Evolutionary conservation across 768 basidiomycete genomes (phyloP), one percentile per base, ranked within the genome.

Genomic region (Xerocomellus chrysenteron): DNA sequence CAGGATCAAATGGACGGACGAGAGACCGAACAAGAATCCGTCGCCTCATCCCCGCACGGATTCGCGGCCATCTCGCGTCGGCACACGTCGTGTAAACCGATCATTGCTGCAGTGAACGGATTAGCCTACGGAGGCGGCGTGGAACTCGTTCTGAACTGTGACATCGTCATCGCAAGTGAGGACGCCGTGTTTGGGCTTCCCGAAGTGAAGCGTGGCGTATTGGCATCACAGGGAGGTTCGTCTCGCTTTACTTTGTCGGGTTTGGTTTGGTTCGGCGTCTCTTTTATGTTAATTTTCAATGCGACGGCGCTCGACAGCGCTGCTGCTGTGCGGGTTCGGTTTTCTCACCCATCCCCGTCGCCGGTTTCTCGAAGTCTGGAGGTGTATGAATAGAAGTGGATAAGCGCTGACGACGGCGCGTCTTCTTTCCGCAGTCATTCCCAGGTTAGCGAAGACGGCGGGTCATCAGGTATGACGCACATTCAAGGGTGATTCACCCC

Each of bases 21-120:
- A 10, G 63, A 66, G 1, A 75, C 74, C 52, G 80, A 86, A 60
- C 79, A 78, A 59, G 75, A 80, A 59, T 50, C 60, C 24, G 50
- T 78, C 12, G 70, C 73, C 0, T 56, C 69, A 2, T 75, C 79
- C 26, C 54, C 74, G 1, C 72, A 87, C 57, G 89, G 90, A 6
- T 92, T 92, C 68, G 91, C 81, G 1, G 82, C 87, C 36, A 73
- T 93, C 39, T 92, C 90, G 2, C 81, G 87, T 26, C 80, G 91
- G 4, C 78, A 76, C 40, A 69, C 68, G 36, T 82, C 82, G 1
- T 76, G 70, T 57, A 92, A 92, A 65, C 89, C 89, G 7, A 82
- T 91, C 50, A 86, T 92, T 46, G 91, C 90, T 13, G 90, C 91
- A 4, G 90, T 91, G 2, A 82, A 84, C 55, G 90, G 90, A n/a